These are phyloP conservation scores for Phytopythium cucurbitacearum DNA, from an alignment of 352 stramenopile genomes.

Conservation along the genomic window DNA sequence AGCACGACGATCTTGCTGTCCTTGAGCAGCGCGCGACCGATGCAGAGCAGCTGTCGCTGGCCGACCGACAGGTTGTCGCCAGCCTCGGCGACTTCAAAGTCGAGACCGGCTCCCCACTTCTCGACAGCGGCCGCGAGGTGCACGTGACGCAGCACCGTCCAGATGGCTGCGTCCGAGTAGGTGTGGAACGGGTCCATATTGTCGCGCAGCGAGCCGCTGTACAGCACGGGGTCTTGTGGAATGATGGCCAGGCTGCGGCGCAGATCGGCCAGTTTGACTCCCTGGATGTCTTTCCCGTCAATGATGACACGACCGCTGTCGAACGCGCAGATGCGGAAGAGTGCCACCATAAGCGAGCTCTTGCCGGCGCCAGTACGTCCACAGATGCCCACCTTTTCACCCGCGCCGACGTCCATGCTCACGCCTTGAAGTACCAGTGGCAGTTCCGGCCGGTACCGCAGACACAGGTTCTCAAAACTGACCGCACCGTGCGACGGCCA, in stretches of 20 bases:
- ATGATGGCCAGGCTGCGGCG: constrained; percentile 38
- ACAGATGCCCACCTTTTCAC: constrained; percentile 32
- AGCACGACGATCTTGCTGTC: constrained; percentile 88
- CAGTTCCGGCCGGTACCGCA: constrained; percentile 34
- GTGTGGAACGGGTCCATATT: constrained; percentile 89
- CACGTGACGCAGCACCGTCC: constrained; percentile 29
- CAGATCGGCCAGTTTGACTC: constrained; percentile 16
- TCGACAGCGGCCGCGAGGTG: constrained; percentile 19
- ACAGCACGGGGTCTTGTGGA: constrained; percentile 87
- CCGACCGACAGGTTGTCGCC: constrained; percentile 94
- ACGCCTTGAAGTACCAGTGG: constrained; percentile 32
- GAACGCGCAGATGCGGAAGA: constrained; percentile 34
- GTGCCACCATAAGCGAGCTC: constrained; percentile 35
- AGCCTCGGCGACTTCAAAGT: constrained; percentile 82
- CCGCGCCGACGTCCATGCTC: constrained; percentile 14
- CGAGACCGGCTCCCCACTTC: constrained; percentile 38
- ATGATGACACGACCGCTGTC: constrained; percentile 66
- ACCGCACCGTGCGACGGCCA: constrained; percentile 27
- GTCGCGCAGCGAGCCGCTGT: constrained; percentile 76
- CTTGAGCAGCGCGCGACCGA: constrained; percentile 88
- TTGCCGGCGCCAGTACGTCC: constrained; percentile 36
- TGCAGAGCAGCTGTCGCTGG: constrained; percentile 93
- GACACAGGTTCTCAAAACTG: constrained; percentile 20
- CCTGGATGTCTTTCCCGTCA: constrained; percentile 70
- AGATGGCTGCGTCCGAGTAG: constrained; percentile 53